Evolutionary conservation across 2,329 filamentous ascomycete genomes (phyloP).

Genomic region (Paraphoma chrysanthemicola): DNA sequence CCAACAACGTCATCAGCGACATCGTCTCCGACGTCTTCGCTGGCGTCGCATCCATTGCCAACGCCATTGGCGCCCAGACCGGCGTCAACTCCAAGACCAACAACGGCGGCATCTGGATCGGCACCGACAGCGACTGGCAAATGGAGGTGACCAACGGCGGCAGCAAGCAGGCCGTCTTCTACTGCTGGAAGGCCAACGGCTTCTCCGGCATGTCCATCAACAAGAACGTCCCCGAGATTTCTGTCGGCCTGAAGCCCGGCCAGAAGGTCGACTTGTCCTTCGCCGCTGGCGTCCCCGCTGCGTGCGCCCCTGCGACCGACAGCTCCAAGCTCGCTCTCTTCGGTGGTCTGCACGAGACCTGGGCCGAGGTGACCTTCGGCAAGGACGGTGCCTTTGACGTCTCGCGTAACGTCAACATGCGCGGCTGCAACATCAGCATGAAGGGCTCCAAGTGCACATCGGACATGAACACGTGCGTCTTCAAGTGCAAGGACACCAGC

Average conservation of each 20-base stretch:
- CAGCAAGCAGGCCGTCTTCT: slow-evolving; percentile 38
- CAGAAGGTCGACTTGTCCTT: slow-evolving; percentile 48
- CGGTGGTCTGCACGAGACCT: slow-evolving; percentile 54
- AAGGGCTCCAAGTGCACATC: slow-evolving; percentile 51
- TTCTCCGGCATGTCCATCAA: slow-evolving; percentile 48
- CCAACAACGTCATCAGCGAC: slow-evolving; percentile 15
- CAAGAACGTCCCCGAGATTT: slow-evolving; percentile 44
- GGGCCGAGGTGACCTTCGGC: slow-evolving; percentile 54
- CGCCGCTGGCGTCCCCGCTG: slow-evolving; percentile 47
- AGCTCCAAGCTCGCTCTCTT: slow-evolving; percentile 39
- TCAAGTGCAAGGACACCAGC: slow-evolving; percentile 46
- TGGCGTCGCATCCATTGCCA: slow-evolving; percentile 28
- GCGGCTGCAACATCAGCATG: slow-evolving; percentile 49
- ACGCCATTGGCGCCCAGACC: slow-evolving; percentile 25
- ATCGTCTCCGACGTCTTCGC: slow-evolving; percentile 21
- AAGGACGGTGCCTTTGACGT: slow-evolving; percentile 51
- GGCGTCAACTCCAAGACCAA: slow-evolving; percentile 37
- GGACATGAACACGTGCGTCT: slow-evolving; percentile 53
- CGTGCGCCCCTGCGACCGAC: slow-evolving; percentile 50
- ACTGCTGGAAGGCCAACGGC: slow-evolving; percentile 45
- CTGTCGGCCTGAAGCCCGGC: slow-evolving; percentile 49
- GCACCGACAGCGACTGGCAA: slow-evolving; percentile 41
- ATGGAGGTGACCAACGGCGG: slow-evolving; percentile 47
- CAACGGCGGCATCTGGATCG: slow-evolving; percentile 46
- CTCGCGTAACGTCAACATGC: slow-evolving; percentile 55